Conservation (phyloP, 805 yeast species). For the Yamadazyma ubonensis region DNA sequence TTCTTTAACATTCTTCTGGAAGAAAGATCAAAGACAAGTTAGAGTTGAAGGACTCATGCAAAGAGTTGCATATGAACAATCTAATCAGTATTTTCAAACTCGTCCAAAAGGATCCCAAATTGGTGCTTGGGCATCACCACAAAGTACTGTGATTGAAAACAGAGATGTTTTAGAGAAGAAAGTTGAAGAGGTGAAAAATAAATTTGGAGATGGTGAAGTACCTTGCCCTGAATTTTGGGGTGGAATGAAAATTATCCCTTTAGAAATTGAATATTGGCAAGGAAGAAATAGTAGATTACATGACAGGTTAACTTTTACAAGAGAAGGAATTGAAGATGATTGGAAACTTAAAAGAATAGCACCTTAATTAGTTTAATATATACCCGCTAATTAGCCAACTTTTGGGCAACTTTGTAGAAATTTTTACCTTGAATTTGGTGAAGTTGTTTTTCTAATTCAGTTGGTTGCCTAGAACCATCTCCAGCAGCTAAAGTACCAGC, state of each 20-base stretch:
- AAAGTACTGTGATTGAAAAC: conserved; percentile 56
- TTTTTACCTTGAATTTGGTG: conserved; percentile 67
- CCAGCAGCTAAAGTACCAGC: conserved; percentile 78
- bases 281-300: conserved; percentile 89
- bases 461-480: conserved; percentile 72
- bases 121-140: conserved; percentile 98
- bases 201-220: conserved; percentile 62
- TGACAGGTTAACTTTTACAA: conserved; percentile 75
- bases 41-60: conserved; percentile 87
- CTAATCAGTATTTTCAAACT: conserved; percentile 74
- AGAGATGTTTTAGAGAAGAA: conserved; percentile 63
- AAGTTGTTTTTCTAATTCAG: conserved; percentile 59
- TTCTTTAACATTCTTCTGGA: conserved; percentile 90
- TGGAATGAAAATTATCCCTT: conserved; percentile 82
- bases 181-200: conserved; percentile 47
- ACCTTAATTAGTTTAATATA: conserved; percentile 44
- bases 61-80: conserved; percentile 67
- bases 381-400: conserved; percentile 1
- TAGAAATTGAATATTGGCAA: conserved; percentile 96
- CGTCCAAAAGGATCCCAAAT: conserved; percentile 91
- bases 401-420: conserved; percentile 38
- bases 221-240: conserved; percentile 98
- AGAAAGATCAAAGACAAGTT: conserved; percentile 84
- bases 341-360: conserved; percentile 75
- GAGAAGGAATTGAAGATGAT: conserved; percentile 45